Base-by-base conservation (phyloP, 2,329 filamentous ascomycete genomes). In the Colletotrichum chlorophyti region DNA sequence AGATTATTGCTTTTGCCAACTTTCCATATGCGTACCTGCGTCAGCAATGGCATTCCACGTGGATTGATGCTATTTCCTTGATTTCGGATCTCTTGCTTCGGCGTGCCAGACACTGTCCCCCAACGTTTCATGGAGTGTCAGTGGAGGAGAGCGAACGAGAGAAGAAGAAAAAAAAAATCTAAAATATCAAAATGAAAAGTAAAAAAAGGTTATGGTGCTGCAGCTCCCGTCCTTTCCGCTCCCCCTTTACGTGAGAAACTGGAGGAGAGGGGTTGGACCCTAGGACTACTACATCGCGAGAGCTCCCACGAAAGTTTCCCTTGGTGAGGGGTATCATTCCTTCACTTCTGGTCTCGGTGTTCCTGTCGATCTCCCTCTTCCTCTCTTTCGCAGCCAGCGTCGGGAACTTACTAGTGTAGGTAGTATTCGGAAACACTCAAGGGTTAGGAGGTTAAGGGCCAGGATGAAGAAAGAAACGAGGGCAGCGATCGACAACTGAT, bases 181-280 rank as follows among this genome's bases (percentile, higher is more conserved):
- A n/a, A n/a, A n/a, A n/a, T n/a, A n/a, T n/a, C n/a, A n/a, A n/a
- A n/a, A 57, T 3, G 52, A 26, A 34, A 40, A 26, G 42, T 54
- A 31, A 29, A 41, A 26, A 58, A 58, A 29, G 57, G 49, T 60
- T 27, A 23, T 27, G 57, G 43, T 60, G 21, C 32, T 57, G 38
- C 24, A 51, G 37, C 55, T 54, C 55, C 55, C 55, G 50, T 59
- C 50, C 57, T 43, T 60, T 60, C 57, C 57, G 57, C 57, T 60
- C 57, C 57, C 52, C 57, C 57, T 41, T 57, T 17, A 49, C 27
- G 34, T n/a, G 17, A 26, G 21, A 40, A 21, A 26, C 11, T 23
- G 38, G 15, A 32, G 6, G 31, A 29, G 32, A 32, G 43, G 46
- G 51, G 51, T 55, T 60, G 43, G 57, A 57, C 51, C 57, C 57